Base-by-base conservation (phyloP, 768 basidiomycete species). In the Mycena alexandri region DNA sequence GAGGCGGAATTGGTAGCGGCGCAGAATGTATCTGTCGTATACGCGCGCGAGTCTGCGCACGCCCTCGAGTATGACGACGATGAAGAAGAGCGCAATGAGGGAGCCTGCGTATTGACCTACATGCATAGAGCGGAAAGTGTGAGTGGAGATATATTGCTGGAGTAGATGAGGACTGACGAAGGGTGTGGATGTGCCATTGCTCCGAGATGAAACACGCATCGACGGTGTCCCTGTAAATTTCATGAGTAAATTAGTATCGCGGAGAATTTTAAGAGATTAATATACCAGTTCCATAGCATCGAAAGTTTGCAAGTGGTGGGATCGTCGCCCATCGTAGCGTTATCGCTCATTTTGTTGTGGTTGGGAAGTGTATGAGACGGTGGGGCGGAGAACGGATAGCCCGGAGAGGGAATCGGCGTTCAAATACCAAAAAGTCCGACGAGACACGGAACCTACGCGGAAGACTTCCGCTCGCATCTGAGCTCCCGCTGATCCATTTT, bases 201-300 rank as follows among this genome's bases (percentile, higher is more conserved):
- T 63, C 59, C 17, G 59, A 56, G 4, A 72, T 60, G 46, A 72
- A 44, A 53, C 64, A 67, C 22, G 60, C 19, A 48, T 72, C 56
- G 48, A 69, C 65, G 9, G 48, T 64, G 54, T 70, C 68, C 63
- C 60, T 68, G 52, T 5, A 36, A n/a, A n/a, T n/a, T n/a, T n/a
- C n/a, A n/a, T n/a, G n/a, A n/a, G n/a, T n/a, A n/a, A n/a, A n/a
- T n/a, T n/a, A n/a, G n/a, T n/a, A n/a, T n/a, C n/a, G n/a, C n/a
- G n/a, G n/a, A n/a, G n/a, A n/a, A n/a, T n/a, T n/a, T n/a, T n/a
- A n/a, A n/a, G n/a, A n/a, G 54, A 44, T 42, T 1, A n/a, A 43
- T 17, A 9, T 21, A 65, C 71, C 71, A 66, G 52, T 71, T 69
- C 64, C 71, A 67, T 12, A 63, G 48, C 71, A 72, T 69, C 51